Evolutionary conservation across 192 early-diverging fungal genomes (phyloP), one percentile per base, ranked within the genome.

Genomic region (Backusella australiensis): DNA sequence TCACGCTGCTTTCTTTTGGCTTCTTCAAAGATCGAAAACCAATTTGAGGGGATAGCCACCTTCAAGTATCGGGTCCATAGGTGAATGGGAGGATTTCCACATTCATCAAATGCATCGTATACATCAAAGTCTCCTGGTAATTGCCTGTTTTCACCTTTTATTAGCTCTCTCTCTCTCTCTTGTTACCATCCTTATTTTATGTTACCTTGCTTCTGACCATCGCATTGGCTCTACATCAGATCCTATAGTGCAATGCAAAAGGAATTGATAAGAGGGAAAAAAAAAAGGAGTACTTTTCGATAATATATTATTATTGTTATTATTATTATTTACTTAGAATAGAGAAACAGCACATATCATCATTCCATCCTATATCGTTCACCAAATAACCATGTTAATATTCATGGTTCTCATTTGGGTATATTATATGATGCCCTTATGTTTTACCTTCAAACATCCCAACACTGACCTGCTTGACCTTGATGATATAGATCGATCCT

Each of bases 311-410:
- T 39, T 39, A 1, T 32, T 32, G 2, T 32, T 32, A 39, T 9
- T 59, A 15, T 5, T 38, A 39, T 19, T 44, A 77, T 69, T 81
- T 77, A 77, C 82, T 71, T 32, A 83, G 70, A 42, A 83, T 66
- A 66, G 75, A 77, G 72, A 79, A 83, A 36, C 82, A 83, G 38
- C 82, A 83, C 75, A 83, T 79, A 70, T 83, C 78, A 75, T 83
- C 82, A 44, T 83, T 76, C 82, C 82, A 83, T 9, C 82, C 80
- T 81, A 81, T 38, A 15, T 34, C 15, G 53, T 56, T 39, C 6
- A 44, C 56, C 15, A 34, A 42, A 35, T 32, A 9, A 34, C 12
- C 5, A 21, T 71, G 8, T 44, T 71, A 42, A 26, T 35, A 68
- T 7, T 15, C 21, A 41, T 41, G 6, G 5, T 49, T 49, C 19